phyloP scores from a whole-genome alignment of 108 stramenopile species.

The Skeletonema potamos region DNA sequence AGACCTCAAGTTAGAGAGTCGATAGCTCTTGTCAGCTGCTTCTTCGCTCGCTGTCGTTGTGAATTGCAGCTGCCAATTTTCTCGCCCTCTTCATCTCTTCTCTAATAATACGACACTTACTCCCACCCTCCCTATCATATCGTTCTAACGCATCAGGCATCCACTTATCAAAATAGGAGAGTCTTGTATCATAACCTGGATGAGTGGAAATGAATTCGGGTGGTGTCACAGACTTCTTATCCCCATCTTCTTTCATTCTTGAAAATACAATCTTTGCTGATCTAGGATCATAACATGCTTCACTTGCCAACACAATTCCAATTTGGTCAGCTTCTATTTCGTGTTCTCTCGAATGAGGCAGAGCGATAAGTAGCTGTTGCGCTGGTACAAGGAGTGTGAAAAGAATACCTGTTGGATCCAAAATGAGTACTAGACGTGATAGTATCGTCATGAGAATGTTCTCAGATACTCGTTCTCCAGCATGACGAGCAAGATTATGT shows the following conservation, averaged over 20 bases:
- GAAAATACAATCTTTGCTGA: constrained; percentile 72
- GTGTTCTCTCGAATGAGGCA: constrained; percentile 76
- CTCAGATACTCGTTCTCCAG: constrained; percentile 72
- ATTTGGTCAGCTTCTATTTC: constrained; percentile 86
- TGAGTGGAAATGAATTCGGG: constrained; percentile 86
- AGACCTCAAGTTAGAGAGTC: no score
- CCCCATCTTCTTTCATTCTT: constrained; percentile 41
- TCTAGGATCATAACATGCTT: constrained; percentile 84
- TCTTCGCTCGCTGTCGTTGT: background rate
- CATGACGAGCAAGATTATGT: constrained; percentile 82
- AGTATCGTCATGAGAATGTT: constrained; percentile 52
- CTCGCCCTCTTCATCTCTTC: constrained; percentile 60
- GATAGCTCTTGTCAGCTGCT: background rate
- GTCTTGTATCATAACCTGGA: constrained; percentile 67
- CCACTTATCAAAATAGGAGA: constrained; percentile 65
- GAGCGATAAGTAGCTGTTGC: constrained; percentile 50
- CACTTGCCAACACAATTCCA: constrained; percentile 67
- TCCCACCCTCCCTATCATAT: constrained; percentile 52
- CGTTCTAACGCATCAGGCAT: constrained; percentile 61
- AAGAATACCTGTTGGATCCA: constrained; percentile 81
- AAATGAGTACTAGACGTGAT: constrained; percentile 45
- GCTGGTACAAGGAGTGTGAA: constrained; percentile 61
- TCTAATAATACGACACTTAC: constrained; percentile 58
- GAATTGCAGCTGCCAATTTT: constrained; percentile 39
- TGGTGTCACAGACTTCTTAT: constrained; percentile 40